phyloP scores from a whole-genome alignment of 345 rosid genomes.

The Euphorbia tirucalli region DNA sequence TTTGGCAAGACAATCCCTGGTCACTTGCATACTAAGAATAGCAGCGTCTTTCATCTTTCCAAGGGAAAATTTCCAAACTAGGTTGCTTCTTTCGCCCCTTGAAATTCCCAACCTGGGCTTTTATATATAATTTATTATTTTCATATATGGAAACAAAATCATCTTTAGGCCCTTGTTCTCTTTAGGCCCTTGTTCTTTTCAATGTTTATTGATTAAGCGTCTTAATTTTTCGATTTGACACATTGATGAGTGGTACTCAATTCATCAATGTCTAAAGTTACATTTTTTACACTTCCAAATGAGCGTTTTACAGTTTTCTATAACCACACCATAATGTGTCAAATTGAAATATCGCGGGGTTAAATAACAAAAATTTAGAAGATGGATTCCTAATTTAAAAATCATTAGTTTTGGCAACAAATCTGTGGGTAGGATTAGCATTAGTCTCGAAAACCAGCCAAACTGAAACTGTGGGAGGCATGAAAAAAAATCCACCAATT shows the following conservation, averaged over 20 bases:
- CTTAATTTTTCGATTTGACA: not conserved
- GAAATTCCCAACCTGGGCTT: not conserved
- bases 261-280: no score
- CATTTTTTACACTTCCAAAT: not conserved
- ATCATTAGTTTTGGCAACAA: not conserved
- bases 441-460: not conserved
- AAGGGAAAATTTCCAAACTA: not conserved
- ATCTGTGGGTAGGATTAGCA: conserved; percentile 5
- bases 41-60: not conserved
- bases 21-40: not conserved
- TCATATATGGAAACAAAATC: not conserved
- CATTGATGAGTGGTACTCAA: not conserved
- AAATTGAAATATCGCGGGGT: no score
- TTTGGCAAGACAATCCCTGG: not conserved
- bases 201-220: not conserved
- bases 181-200: no score
- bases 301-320: no score
- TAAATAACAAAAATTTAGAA: no score
- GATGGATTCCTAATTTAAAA: no score
- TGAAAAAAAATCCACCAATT: not conserved
- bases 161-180: not conserved
- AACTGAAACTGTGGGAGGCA: not conserved
- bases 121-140: not conserved
- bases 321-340: no score
- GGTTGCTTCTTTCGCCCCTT: not conserved